phyloP scores from a whole-genome alignment of 2,329 filamentous ascomycete genomes.

The Pseudogymnoascus sp. region DNA sequence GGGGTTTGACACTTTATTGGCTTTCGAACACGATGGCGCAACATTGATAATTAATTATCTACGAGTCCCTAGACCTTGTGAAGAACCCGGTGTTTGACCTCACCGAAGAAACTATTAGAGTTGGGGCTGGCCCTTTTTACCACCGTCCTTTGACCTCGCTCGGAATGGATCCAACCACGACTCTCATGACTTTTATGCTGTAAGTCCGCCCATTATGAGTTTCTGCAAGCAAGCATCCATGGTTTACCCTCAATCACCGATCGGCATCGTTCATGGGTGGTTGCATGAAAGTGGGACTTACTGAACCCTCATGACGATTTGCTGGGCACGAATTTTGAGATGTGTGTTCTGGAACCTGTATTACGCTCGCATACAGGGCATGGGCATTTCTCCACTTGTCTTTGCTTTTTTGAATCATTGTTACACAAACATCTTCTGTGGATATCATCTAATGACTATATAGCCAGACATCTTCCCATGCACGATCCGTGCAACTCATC shows the following conservation, averaged over 20 bases:
- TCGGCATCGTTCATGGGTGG: constrained; percentile 1
- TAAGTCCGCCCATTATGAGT: constrained; percentile 37
- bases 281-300: constrained; percentile 1
- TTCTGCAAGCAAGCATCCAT: background rate
- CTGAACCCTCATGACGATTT: constrained; percentile 1
- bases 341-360: background rate
- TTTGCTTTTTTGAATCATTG: background rate
- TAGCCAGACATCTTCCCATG: constrained; percentile 52
- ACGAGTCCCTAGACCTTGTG: background rate
- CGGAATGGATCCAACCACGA: constrained; percentile 52
- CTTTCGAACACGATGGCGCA: background rate
- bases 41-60: background rate
- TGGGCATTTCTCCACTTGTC: background rate
- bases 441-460: constrained; percentile 1
- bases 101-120: background rate
- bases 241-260: background rate
- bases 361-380: background rate
- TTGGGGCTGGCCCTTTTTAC: constrained; percentile 6
- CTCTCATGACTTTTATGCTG: constrained; percentile 62
- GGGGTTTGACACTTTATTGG: background rate
- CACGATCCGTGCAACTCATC: constrained; percentile 66
- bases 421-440: background rate
- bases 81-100: background rate
- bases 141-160: background rate
- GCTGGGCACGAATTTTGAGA: background rate